A percentile compares a stretch with the other conserved stretches of the same genome.
Evolutionary conservation across 768 basidiomycete genomes (phyloP).

Genomic region (Tubosaeta sp.): DNA sequence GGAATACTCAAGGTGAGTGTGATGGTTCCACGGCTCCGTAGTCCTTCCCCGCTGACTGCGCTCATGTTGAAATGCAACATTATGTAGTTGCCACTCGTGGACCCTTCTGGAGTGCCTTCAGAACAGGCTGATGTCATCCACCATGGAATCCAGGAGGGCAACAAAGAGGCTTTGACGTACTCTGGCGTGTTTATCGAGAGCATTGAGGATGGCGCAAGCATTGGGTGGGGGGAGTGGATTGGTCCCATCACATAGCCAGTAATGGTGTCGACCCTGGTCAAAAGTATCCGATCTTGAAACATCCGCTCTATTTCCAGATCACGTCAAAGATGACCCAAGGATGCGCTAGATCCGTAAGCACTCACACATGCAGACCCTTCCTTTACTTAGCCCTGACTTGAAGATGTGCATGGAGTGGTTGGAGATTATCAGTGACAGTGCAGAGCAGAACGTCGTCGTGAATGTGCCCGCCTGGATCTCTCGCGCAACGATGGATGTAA

Average conservation of each 20-base stretch:
- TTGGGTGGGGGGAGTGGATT: slow-evolving; percentile 24
- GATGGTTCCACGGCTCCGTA: not conserved
- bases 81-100: slow-evolving; percentile 48
- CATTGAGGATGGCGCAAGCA: slow-evolving; percentile 34
- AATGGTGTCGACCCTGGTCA: not conserved
- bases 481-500: slow-evolving; percentile 46
- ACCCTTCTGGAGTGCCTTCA: slow-evolving; percentile 40
- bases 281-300: no score
- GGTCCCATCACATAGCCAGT: slow-evolving; percentile 3
- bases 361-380: no score
- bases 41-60: not conserved
- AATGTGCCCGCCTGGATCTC: slow-evolving; percentile 32
- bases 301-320: no score
- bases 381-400: not conserved
- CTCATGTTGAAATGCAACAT: not conserved
- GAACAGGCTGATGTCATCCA: slow-evolving; percentile 55
- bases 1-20: slow-evolving; percentile 48
- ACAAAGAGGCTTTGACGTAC: slow-evolving; percentile 49
- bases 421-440: slow-evolving; percentile 13
- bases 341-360: no score
- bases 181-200: slow-evolving; percentile 57
- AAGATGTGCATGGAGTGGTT: slow-evolving; percentile 27
- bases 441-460: slow-evolving; percentile 14
- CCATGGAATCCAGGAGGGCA: slow-evolving; percentile 54
- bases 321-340: no score